These are phyloP conservation scores for Sanguinoderma infundibulare DNA, from an alignment of 1,284 basidiomycete genomes.

Conservation along the genomic window DNA sequence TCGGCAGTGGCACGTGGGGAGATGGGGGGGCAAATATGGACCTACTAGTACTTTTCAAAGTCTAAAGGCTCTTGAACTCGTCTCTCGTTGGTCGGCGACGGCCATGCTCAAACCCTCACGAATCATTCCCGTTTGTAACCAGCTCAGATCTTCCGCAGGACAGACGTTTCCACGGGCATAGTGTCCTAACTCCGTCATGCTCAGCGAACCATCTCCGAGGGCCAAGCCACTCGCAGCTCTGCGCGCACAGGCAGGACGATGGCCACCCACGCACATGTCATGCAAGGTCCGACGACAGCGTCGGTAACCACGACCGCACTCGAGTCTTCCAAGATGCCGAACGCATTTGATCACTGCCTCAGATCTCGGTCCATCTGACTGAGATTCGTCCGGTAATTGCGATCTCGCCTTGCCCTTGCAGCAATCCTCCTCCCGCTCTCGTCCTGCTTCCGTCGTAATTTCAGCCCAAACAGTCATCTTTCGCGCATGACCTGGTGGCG, in stretches of 20 bases:
- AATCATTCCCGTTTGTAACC: neutral
- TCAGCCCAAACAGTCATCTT: neutral
- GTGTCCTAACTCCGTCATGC: neutral
- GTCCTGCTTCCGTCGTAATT: neutral
- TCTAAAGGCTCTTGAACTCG: neutral
- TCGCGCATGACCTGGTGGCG: neutral
- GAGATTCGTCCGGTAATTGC: conserved; percentile 5
- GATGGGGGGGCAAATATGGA: neutral
- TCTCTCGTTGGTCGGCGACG: neutral
- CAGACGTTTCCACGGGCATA: neutral
- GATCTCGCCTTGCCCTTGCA: neutral
- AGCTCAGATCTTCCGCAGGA: neutral
- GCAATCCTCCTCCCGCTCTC: neutral
- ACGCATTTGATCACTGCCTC: neutral
- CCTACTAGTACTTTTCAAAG: neutral
- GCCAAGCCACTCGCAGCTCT: neutral
- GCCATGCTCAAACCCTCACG: neutral
- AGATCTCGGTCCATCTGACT: conserved; percentile 7
- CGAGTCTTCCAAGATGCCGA: neutral
- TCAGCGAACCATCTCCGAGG: neutral
- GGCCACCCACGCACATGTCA: neutral
- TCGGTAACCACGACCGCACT: neutral
- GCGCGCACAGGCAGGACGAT: neutral
- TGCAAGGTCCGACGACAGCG: neutral
- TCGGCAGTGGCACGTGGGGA: neutral